phyloP scores from a whole-genome alignment of 306 rosid species.

The Crataegus laevigata region DNA sequence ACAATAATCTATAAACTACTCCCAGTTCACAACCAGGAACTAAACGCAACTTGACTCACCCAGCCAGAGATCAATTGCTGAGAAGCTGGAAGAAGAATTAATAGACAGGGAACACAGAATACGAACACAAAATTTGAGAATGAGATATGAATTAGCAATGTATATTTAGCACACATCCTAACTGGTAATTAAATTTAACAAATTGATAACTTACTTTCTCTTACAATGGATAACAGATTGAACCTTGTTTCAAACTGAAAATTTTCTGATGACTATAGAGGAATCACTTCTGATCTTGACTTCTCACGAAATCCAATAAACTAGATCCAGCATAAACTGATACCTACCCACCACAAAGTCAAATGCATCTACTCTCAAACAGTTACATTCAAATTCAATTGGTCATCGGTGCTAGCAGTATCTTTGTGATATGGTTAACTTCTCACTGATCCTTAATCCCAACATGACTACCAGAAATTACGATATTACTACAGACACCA shows the following conservation, averaged over 20 bases:
- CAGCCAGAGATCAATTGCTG: background rate
- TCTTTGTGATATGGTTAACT: slow-evolving; percentile 1
- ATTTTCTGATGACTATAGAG: slow-evolving; percentile 35
- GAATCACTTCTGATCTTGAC: slow-evolving; percentile 25
- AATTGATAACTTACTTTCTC: slow-evolving; percentile 50
- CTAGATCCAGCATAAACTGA: slow-evolving; percentile 22
- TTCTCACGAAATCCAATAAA: slow-evolving; percentile 38
- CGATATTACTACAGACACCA: slow-evolving; percentile 8
- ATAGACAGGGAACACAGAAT: background rate
- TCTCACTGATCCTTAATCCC: background rate
- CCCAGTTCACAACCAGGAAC: background rate
- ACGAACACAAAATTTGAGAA: background rate
- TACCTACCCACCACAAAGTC: slow-evolving; percentile 11
- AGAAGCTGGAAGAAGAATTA: background rate
- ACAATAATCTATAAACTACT: background rate
- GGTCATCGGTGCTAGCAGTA: slow-evolving; percentile 15
- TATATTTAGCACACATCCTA: slow-evolving; percentile 9
- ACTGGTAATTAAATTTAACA: slow-evolving; percentile 14
- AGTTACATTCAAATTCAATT: slow-evolving; percentile 21
- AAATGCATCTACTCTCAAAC: slow-evolving; percentile 17
- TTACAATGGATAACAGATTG: slow-evolving; percentile 31
- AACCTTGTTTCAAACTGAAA: slow-evolving; percentile 38
- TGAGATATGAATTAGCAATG: background rate
- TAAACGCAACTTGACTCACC: background rate
- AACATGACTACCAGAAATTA: slow-evolving; percentile 2